Evolutionary conservation across 441 rosid genomes (phyloP), one percentile per base, ranked within the genome.

Genomic region (Geranium incanum): DNA sequence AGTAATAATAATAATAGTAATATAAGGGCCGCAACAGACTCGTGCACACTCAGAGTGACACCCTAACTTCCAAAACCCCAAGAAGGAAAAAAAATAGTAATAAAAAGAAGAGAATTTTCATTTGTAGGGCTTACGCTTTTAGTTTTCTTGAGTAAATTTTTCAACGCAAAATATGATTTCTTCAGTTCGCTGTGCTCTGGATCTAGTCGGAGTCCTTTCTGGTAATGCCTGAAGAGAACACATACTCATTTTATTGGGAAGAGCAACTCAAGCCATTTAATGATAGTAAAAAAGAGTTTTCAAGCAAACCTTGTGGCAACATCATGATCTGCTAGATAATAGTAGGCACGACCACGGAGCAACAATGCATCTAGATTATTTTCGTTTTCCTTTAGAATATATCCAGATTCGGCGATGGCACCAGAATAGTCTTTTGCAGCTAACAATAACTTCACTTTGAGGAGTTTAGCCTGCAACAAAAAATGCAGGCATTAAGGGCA

Each of bases 271-370:
- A 36, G 18, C 48, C 28, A 63, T 71, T 36, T 62, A 15, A 21
- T 13, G 36, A 57, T 3, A 4, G 37, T n/a, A 66, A 71, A 67
- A 3, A 45, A 0, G 16, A 57, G 68, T 15, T 15, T 15, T 28
- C 64, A 36, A 68, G 81, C 74, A 70, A 63, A 95, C 99, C 94
- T 91, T 74, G 84, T 85, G 60, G 98, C 99, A 79, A 95, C 88
- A 75, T 95, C 98, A 70, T 95, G 98, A 87, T 92, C 98, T 59
- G 96, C 98, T 78, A 95, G 83, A 86, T 92, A 95, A 77, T 95
- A 95, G 79, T 92, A 95, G 68, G 96, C 99, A 80, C 91, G 95
- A 60, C 98, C 99, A 68, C 99, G 96, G 66, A 89, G 91, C 71
- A 95, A 87, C 36, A 92, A 77, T 60, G 99, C 99, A n/a, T 92